Evolutionary conservation across 1,284 basidiomycete genomes (phyloP).

Genomic region (Ceratobasidium sp.): DNA sequence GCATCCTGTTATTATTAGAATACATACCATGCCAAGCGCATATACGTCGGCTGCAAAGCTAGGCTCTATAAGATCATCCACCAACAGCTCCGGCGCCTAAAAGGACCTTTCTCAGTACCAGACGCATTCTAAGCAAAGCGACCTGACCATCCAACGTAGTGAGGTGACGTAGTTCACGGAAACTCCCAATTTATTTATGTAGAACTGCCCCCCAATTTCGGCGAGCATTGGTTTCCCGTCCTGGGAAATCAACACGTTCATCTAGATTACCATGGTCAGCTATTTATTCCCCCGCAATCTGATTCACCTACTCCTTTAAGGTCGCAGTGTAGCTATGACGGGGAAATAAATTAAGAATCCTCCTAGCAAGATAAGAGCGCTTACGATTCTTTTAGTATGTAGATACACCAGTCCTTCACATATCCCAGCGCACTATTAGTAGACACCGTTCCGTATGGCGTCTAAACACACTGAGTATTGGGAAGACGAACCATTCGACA

Average conservation of each 20-base stretch:
- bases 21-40: conserved; percentile 18
- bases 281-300: background rate
- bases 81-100: no score
- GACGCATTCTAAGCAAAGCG: no score
- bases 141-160: no score
- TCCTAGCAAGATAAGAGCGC: background rate
- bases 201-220: no score
- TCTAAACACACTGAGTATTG: background rate
- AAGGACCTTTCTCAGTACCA: no score
- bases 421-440: background rate
- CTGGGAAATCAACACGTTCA: no score
- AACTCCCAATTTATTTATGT: no score
- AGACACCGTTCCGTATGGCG: background rate
- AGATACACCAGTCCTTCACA: background rate
- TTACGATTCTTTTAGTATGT: background rate
- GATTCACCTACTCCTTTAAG: background rate
- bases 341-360: background rate
- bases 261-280: no score
- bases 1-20: no score
- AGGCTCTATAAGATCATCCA: no score
- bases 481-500: background rate
- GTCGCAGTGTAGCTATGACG: background rate
- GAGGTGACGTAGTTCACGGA: no score
- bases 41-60: conserved; percentile 10
- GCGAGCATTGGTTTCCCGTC: no score